These are phyloP conservation scores for Colletotrichum sublineola DNA, from an alignment of 2,329 filamentous ascomycete genomes.

Conservation along the genomic window DNA sequence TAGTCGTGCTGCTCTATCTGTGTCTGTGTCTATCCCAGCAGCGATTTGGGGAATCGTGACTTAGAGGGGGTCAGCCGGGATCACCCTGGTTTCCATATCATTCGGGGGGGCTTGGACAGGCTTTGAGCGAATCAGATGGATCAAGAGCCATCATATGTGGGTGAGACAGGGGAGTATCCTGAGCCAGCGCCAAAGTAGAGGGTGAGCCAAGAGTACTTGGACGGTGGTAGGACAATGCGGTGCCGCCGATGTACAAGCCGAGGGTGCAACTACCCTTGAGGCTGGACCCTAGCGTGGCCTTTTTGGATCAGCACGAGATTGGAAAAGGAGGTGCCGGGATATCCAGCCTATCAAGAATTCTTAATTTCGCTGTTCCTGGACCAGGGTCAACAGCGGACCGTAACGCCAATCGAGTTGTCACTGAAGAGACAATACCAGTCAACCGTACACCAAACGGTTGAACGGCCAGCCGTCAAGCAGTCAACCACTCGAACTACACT, in stretches of 20 bases:
- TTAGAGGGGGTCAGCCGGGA: conserved; percentile 16
- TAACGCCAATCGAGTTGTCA: conserved; percentile 15
- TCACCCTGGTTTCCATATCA: conserved; percentile 8
- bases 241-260: conserved; percentile 40
- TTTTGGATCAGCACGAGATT: conserved; percentile 34
- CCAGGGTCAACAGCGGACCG: conserved; percentile 13
- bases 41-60: conserved; percentile 34
- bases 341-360: conserved; percentile 34
- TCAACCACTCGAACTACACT: conserved; percentile 1
- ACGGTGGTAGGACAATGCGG: conserved; percentile 39
- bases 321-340: conserved; percentile 39
- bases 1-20: conserved; percentile 12
- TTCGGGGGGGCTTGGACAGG: conserved; percentile 29
- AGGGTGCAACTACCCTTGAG: conserved; percentile 38
- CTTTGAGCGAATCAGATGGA: conserved; percentile 35
- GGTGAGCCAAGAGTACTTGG: conserved; percentile 38
- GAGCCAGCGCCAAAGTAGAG: conserved; percentile 37
- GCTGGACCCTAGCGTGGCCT: conserved; percentile 24
- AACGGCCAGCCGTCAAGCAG: conserved; percentile 33
- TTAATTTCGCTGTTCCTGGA: conserved; percentile 36
- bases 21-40: background rate
- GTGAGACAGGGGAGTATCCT: conserved; percentile 14
- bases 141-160: conserved; percentile 18
- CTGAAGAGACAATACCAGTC: background rate
- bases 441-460: conserved; percentile 20